A percentile compares a stretch with the other conserved stretches of the same genome.
phyloP scores from a whole-genome alignment of 176 grass and related monocot genomes.

The Lolium rigidum region DNA sequence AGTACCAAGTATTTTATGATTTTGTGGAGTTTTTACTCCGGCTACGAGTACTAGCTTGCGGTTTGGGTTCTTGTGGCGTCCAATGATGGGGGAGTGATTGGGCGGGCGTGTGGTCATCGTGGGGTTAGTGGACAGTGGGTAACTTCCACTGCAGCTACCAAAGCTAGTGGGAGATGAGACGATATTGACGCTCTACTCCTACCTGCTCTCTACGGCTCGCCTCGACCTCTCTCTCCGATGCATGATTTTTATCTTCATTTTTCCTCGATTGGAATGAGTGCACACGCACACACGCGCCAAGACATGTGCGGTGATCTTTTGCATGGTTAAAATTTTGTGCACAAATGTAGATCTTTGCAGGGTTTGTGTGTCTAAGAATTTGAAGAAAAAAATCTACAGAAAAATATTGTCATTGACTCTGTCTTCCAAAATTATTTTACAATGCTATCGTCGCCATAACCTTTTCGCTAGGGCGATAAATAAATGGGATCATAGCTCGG shows the following conservation, averaged over 20 bases:
- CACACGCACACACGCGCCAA: not conserved
- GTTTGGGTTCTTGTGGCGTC: constrained; percentile 43
- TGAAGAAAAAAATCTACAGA: too few relatives aligned
- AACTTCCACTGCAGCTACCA: constrained; percentile 41
- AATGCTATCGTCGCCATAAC: too few relatives aligned
- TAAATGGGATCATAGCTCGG: too few relatives aligned
- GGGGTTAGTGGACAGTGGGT: constrained; percentile 54
- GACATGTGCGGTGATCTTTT: not conserved
- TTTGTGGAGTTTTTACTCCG: constrained; percentile 17
- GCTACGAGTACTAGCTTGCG: not conserved
- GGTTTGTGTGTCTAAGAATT: too few relatives aligned
- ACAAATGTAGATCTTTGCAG: not conserved
- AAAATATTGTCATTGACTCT: too few relatives aligned
- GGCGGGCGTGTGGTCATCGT: constrained; percentile 18
- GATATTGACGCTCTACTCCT: constrained; percentile 30
- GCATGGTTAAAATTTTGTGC: too few relatives aligned
- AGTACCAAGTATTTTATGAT: not conserved
- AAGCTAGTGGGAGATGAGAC: constrained; percentile 50
- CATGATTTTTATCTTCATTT: not conserved
- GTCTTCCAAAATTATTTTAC: too few relatives aligned
- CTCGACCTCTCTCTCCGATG: not conserved
- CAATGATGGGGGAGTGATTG: constrained; percentile 50
- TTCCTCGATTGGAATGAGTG: not conserved
- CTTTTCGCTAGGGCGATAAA: too few relatives aligned
- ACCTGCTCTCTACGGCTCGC: not conserved